Conservation (phyloP, 176 grass and related monocot species). For the Bolboschoenus planiculmis region DNA sequence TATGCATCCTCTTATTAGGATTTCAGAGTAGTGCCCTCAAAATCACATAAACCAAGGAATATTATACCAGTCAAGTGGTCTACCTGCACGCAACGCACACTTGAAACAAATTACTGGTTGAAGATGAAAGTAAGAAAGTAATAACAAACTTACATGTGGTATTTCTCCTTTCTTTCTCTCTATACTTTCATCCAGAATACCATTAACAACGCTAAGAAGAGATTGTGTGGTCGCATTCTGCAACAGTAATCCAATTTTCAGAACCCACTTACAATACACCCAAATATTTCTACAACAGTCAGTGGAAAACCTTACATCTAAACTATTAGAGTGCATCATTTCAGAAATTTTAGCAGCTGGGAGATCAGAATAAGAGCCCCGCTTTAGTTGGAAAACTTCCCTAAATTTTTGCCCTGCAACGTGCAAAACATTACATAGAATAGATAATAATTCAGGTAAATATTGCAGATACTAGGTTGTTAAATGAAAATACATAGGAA, state of each 20-base stretch:
- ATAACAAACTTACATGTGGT: slow-evolving; percentile 65
- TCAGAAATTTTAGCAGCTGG: slow-evolving; percentile 73
- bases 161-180: slow-evolving; percentile 98
- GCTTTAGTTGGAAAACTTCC: slow-evolving; percentile 66
- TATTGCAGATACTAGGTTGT: background rate
- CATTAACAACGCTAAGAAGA: slow-evolving; percentile 85
- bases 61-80: background rate
- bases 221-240: slow-evolving; percentile 93
- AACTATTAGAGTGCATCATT: slow-evolving; percentile 85
- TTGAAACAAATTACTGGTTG: background rate
- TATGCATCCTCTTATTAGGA: background rate
- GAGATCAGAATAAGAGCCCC: slow-evolving; percentile 68
- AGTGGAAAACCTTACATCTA: slow-evolving; percentile 74
- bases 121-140: background rate
- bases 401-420: slow-evolving; percentile 58
- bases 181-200: slow-evolving; percentile 97
- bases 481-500: background rate
- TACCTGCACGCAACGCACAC: background rate
- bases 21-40: background rate
- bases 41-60: background rate
- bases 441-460: background rate
- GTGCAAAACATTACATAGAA: slow-evolving; percentile 6
- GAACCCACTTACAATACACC: background rate
- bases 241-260: slow-evolving; percentile 32
- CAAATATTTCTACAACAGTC: slow-evolving; percentile 6